phyloP scores from a whole-genome alignment of 352 stramenopile genomes.

The Phytophthora brassicae region DNA sequence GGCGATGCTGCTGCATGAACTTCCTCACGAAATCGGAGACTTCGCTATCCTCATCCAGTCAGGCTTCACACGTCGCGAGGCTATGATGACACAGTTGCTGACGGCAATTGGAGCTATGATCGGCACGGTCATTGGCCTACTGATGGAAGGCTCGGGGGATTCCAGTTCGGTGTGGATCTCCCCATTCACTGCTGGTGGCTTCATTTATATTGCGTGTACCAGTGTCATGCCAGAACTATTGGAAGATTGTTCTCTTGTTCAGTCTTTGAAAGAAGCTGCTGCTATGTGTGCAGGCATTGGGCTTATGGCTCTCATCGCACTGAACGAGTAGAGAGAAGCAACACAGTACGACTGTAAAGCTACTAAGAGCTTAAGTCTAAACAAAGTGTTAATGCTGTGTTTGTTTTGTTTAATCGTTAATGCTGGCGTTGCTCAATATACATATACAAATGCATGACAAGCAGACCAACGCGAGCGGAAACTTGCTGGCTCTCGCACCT shows the following conservation, averaged over 20 bases:
- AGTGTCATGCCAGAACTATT: slow-evolving; percentile 92
- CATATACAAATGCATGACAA: slow-evolving; percentile 29
- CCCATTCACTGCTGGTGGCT: slow-evolving; percentile 87
- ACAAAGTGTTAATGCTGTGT: slow-evolving; percentile 27
- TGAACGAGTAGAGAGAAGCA: slow-evolving; percentile 52
- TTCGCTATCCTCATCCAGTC: slow-evolving; percentile 92
- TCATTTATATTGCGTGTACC: slow-evolving; percentile 92
- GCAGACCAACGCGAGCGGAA: slow-evolving; percentile 3
- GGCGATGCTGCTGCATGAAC: slow-evolving; percentile 89
- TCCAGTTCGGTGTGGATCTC: slow-evolving; percentile 81
- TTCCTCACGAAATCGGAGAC: slow-evolving; percentile 93
- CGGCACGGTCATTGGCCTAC: slow-evolving; percentile 84
- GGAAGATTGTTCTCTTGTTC: slow-evolving; percentile 73
- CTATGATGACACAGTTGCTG: slow-evolving; percentile 90
- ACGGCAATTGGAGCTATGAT: slow-evolving; percentile 91
- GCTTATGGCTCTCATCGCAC: slow-evolving; percentile 79
- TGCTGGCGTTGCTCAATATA: slow-evolving; percentile 16
- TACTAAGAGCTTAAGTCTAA: not conserved
- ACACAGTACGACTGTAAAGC: not conserved
- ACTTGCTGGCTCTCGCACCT: slow-evolving; percentile 3
- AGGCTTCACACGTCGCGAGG: slow-evolving; percentile 87
- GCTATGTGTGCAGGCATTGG: slow-evolving; percentile 73
- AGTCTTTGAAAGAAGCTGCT: slow-evolving; percentile 68
- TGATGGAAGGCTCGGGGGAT: slow-evolving; percentile 71
- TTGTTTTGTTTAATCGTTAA: slow-evolving; percentile 28